phyloP scores from a whole-genome alignment of 176 grass and related monocot species.

The Otatea glauca region DNA sequence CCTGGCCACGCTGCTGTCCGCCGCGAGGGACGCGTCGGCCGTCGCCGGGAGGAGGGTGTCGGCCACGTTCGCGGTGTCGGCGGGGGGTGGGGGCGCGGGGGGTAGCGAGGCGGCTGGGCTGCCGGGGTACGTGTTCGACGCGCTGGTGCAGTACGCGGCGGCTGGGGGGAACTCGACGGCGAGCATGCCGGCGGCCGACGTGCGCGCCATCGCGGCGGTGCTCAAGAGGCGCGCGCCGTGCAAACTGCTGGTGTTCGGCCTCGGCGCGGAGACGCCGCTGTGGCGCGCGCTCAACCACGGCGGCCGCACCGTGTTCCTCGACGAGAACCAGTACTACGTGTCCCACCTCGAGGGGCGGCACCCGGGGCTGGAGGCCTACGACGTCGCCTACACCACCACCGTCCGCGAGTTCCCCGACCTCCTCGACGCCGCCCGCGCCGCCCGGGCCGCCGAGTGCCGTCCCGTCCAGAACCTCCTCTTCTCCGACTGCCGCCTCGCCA shows the following conservation, averaged over 20 bases:
- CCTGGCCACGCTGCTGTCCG: constrained; percentile 63
- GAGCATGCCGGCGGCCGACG: constrained; percentile 68
- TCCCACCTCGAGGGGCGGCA: constrained; percentile 75
- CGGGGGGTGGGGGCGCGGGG: not conserved
- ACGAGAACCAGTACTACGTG: constrained; percentile 99
- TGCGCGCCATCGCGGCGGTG: constrained; percentile 71
- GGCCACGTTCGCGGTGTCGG: not conserved
- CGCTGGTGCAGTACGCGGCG: constrained; percentile 76
- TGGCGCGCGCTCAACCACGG: constrained; percentile 97
- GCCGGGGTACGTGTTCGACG: constrained; percentile 75
- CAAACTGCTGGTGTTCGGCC: constrained; percentile 85
- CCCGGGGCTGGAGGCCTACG: constrained; percentile 87
- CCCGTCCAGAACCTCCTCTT: constrained; percentile 92
- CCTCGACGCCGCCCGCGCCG: constrained; percentile 41
- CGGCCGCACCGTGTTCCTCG: constrained; percentile 83
- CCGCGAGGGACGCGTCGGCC: constrained; percentile 21
- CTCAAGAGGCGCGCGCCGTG: constrained; percentile 63
- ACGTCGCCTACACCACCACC: constrained; percentile 80
- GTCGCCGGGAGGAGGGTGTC: constrained; percentile 19
- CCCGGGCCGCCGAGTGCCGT: constrained; percentile 60
- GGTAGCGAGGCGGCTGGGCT: not conserved
- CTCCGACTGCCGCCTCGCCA: constrained; percentile 89
- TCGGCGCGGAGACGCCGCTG: constrained; percentile 85
- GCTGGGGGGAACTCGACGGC: constrained; percentile 61
- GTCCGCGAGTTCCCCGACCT: constrained; percentile 63